These are phyloP conservation scores for Botryotinia calthae DNA, from an alignment of 2,329 filamentous ascomycete genomes.

Conservation along the genomic window DNA sequence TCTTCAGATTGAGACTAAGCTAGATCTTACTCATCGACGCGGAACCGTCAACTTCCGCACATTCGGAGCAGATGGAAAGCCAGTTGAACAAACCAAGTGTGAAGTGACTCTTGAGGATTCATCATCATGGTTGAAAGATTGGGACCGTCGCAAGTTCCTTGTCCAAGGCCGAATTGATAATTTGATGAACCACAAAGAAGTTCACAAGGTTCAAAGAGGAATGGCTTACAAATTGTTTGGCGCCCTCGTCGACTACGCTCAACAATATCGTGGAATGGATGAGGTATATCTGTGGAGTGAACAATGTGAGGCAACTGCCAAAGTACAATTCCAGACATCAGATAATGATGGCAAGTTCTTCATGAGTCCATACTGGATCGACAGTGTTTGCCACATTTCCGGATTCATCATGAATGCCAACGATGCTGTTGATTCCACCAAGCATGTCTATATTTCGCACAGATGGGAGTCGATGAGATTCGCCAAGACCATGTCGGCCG, in stretches of 20 bases:
- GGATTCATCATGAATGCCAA: conserved; percentile 61
- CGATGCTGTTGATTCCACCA: conserved; percentile 32
- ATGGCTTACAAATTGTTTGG: conserved; percentile 70
- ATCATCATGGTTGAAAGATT: conserved; percentile 16
- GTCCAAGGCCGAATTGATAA: conserved; percentile 45
- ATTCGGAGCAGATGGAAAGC: conserved; percentile 22
- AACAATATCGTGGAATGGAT: conserved; percentile 53
- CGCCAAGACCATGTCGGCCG: conserved; percentile 26
- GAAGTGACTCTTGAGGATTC: conserved; percentile 21
- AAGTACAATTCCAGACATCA: conserved; percentile 47
- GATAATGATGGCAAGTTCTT: conserved; percentile 53
- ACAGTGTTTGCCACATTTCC: conserved; percentile 57
- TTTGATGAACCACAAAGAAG: conserved; percentile 36
- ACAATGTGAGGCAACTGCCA: conserved; percentile 44
- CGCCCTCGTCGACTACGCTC: conserved; percentile 54
- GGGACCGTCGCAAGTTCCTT: conserved; percentile 22
- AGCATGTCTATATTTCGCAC: conserved; percentile 33
- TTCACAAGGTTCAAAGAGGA: conserved; percentile 68
- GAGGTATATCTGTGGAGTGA: conserved; percentile 54
- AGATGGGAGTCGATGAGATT: conserved; percentile 34
- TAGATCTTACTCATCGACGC: conserved; percentile 23
- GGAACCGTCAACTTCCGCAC: conserved; percentile 25
- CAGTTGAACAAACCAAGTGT: conserved; percentile 21
- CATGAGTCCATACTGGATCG: conserved; percentile 57
- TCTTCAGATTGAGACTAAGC: conserved; percentile 26